Conservation (phyloP, 768 basidiomycete genomes). For the Suillus tomentosus region DNA sequence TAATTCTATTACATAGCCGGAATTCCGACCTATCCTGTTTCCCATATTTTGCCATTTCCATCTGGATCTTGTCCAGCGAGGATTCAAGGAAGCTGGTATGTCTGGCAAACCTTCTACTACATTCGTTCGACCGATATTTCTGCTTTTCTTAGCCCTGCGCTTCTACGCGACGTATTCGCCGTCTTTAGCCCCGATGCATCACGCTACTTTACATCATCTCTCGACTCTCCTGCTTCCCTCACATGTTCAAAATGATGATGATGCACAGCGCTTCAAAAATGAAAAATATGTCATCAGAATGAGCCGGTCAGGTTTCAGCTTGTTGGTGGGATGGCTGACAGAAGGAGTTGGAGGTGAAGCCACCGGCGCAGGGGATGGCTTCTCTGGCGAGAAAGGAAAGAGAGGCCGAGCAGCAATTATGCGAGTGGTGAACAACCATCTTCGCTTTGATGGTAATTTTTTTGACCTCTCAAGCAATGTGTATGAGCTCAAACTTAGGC, state of each 20-base stretch:
- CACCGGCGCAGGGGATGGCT: conserved; percentile 77
- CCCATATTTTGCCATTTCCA: conserved; percentile 98
- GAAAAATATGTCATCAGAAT: conserved; percentile 91
- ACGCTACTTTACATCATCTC: conserved; percentile 71
- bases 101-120: conserved; percentile 15
- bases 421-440: conserved; percentile 91
- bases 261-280: conserved; percentile 81
- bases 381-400: conserved; percentile 78
- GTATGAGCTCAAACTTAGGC: conserved; percentile 23
- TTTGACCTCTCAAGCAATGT: background rate
- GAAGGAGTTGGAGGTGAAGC: conserved; percentile 88
- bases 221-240: conserved; percentile 78
- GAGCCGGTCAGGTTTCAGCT: conserved; percentile 88
- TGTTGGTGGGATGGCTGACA: conserved; percentile 94
- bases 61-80: conserved; percentile 88
- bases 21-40: conserved; percentile 90
- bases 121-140: conserved; percentile 11
- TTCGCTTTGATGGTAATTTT: conserved; percentile 81
- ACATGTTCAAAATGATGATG: conserved; percentile 82
- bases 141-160: conserved; percentile 54
- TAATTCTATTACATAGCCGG: conserved; percentile 61
- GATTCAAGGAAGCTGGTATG: conserved; percentile 88
- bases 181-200: conserved; percentile 67
- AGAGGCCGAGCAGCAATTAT: conserved; percentile 88
- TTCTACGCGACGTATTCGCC: conserved; percentile 76